Conservation (phyloP, 1,284 basidiomycete species). For the Ustilago vetiveriae region DNA sequence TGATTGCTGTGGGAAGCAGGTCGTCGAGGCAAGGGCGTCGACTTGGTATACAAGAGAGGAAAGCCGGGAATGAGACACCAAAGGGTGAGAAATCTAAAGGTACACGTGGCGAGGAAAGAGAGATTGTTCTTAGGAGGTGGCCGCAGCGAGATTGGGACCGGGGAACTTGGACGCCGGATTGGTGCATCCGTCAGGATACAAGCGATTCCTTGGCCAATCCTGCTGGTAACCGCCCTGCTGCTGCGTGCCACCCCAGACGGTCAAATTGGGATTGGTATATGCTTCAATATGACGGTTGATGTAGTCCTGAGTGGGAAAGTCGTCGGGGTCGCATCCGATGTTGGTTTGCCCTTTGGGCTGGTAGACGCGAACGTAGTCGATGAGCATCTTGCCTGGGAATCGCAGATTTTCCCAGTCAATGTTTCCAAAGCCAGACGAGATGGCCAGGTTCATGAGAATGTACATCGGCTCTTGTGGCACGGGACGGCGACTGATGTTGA, state of each 20-base stretch:
- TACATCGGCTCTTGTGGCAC: slow-evolving; percentile 62
- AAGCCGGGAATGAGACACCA: neutral
- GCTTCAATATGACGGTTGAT: slow-evolving; percentile 67
- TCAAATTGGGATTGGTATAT: slow-evolving; percentile 57
- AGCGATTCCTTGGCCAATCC: slow-evolving; percentile 57
- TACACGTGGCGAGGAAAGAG: neutral
- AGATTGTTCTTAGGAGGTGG: neutral
- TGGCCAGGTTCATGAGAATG: slow-evolving; percentile 61
- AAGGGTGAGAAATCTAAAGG: too few relatives aligned
- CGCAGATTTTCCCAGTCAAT: slow-evolving; percentile 36
- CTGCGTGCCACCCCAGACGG: slow-evolving; percentile 56
- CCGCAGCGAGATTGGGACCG: slow-evolving; percentile 30
- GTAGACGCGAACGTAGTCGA: slow-evolving; percentile 61
- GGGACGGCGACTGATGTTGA: slow-evolving; percentile 35
- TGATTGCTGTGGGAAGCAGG: neutral
- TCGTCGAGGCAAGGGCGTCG: neutral
- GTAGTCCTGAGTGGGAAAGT: slow-evolving; percentile 72
- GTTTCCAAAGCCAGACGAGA: slow-evolving; percentile 54
- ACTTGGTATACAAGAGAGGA: neutral
- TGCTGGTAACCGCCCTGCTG: slow-evolving; percentile 56
- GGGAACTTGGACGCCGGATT: slow-evolving; percentile 45
- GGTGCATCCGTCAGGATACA: slow-evolving; percentile 47
- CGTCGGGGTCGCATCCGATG: slow-evolving; percentile 60
- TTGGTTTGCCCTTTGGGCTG: slow-evolving; percentile 57
- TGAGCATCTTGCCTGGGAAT: slow-evolving; percentile 51